Base-by-base conservation (phyloP, 1,284 basidiomycete genomes). In the Schizophyllum commune region DNA sequence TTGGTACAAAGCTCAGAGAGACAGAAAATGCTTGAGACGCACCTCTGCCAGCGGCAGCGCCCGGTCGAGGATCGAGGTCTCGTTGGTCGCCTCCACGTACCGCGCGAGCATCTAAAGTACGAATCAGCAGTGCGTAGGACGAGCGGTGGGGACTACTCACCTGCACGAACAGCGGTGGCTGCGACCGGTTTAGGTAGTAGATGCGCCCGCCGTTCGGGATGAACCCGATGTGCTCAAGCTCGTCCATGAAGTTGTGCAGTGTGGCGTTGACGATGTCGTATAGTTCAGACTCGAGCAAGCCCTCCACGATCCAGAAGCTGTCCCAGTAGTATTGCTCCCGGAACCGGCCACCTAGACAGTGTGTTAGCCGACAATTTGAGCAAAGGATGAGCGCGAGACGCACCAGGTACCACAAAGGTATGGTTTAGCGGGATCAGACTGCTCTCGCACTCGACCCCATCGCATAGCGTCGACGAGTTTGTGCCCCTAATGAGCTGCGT, bases 181-280 rank as follows among this genome's bases (percentile, higher is more conserved):
- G 94, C 27, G 92, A 95, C 58, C 94, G 85, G 70, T 96, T 84
- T 80, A 65, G 67, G 87, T 88, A 91, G 67, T 92, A 92, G 57
- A 87, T 87, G 3, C 91, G 81, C 15, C 93, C 94, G 13, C 95
- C 95, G 69, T 97, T 98, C 1, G 94, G 94, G 65, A 98, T 88
- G 75, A 96, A 98, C 0, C 94, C 94, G 64, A 85, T 81, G 52
- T 73, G 73, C 47, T 90, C 84, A 58, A 97, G 77, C 70, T 95
- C 85, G 69, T 97, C 94, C 92, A 96, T 94, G 69, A 97, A 95
- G 76, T 96, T 96, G 67, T 91, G 84, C 32, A 96, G 76, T 0
- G 93, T 89, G 13, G 79, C 85, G 66, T 91, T 91, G 60, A 83
- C 91, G 58, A 92, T 81, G 62, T 79, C 78, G 67, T 84, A 86